phyloP scores from a whole-genome alignment of 805 yeast genomes.

The Komagataella populi region DNA sequence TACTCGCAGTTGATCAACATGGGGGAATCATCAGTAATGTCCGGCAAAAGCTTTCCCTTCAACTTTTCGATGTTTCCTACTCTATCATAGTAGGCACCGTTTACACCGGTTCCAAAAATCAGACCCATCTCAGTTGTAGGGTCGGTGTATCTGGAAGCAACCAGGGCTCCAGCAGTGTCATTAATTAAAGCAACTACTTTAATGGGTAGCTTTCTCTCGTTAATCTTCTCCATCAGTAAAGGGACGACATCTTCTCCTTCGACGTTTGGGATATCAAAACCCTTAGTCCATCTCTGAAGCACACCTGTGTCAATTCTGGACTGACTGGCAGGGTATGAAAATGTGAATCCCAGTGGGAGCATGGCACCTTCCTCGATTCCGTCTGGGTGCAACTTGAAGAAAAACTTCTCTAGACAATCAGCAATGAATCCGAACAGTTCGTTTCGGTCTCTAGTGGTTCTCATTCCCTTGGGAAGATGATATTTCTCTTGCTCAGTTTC shows the following conservation, averaged over 20 bases:
- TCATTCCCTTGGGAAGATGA: constrained; percentile 61
- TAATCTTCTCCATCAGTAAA: constrained; percentile 68
- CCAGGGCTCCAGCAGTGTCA: constrained; percentile 95
- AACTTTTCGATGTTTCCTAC: constrained; percentile 72
- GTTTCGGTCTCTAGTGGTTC: constrained; percentile 64
- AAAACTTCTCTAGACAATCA: constrained; percentile 61
- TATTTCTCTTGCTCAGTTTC: constrained; percentile 84
- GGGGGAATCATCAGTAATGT: constrained; percentile 50
- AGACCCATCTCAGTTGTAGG: constrained; percentile 88
- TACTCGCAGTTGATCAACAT: constrained; percentile 99
- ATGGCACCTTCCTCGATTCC: constrained; percentile 39
- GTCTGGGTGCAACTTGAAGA: constrained; percentile 53
- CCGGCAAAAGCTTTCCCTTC: constrained; percentile 55
- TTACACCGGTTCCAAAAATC: constrained; percentile 97
- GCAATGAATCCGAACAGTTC: constrained; percentile 87
- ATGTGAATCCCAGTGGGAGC: constrained; percentile 89
- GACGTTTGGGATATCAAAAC: constrained; percentile 88
- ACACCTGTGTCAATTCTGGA: constrained; percentile 72
- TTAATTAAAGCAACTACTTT: constrained; percentile 88
- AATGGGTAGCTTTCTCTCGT: constrained; percentile 60
- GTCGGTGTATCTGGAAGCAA: constrained; percentile 92
- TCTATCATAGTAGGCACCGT: constrained; percentile 90
- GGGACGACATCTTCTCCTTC: constrained; percentile 95
- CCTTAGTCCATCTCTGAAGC: constrained; percentile 97
- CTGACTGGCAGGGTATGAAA: constrained; percentile 87